A percentile compares a stretch with the other conserved stretches of the same genome.
Evolutionary conservation across 108 stramenopile species (phyloP).

Genomic region (Conticribra weissflogii): DNA sequence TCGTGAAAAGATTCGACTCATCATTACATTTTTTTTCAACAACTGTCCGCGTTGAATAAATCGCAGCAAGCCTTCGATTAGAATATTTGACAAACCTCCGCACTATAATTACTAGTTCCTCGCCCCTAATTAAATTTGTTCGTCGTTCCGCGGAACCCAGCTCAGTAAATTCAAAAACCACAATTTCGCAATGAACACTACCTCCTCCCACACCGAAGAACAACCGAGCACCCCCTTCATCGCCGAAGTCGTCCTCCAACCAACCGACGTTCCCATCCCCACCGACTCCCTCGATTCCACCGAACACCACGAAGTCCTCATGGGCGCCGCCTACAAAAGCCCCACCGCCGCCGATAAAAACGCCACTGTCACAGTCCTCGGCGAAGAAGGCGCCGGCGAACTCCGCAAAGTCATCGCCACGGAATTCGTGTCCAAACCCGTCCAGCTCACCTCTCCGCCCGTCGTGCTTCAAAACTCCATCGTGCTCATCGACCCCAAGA

Average conservation of each 20-base stretch:
- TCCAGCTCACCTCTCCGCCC: slow-evolving; percentile 15
- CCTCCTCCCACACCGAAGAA: neutral
- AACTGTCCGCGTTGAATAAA: no score
- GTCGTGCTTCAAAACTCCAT: slow-evolving; percentile 54
- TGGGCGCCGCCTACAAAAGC: slow-evolving; percentile 42
- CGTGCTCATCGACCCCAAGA: slow-evolving; percentile 45
- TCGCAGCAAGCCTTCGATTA: no score
- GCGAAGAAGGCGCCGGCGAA: slow-evolving; percentile 41
- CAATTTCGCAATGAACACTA: no score
- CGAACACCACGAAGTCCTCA: slow-evolving; percentile 39
- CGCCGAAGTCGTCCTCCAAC: slow-evolving; percentile 32
- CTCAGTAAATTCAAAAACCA: no score
- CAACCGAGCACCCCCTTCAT: neutral
- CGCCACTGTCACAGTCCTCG: slow-evolving; percentile 45
- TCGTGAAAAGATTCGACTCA: no score
- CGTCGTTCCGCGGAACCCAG: no score
- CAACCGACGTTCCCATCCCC: slow-evolving; percentile 11
- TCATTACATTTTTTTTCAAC: no score
- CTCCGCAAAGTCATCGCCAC: slow-evolving; percentile 56
- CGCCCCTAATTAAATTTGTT: no score
- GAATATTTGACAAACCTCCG: no score
- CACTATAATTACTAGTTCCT: no score
- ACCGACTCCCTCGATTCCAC: slow-evolving; percentile 23
- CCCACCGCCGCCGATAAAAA: slow-evolving; percentile 36
- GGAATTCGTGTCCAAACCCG: slow-evolving; percentile 53